A percentile compares a stretch with the other conserved stretches of the same genome.
phyloP scores from a whole-genome alignment of 176 grass and related monocot species.

The Miscanthus lutarioriparius region DNA sequence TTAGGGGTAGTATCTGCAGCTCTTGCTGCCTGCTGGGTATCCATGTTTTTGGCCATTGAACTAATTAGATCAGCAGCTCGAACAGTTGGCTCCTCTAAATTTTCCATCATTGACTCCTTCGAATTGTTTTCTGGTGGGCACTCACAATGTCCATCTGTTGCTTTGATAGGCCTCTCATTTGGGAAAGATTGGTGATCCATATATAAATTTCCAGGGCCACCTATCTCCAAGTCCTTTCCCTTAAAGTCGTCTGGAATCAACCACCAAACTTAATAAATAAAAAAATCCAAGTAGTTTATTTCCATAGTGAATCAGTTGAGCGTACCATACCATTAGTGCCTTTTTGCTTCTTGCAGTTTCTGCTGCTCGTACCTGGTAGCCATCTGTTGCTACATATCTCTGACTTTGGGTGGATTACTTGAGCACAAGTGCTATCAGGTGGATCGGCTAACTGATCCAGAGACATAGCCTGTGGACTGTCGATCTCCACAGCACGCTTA shows the following conservation, averaged over 20 bases:
- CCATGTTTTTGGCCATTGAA: conserved; percentile 55
- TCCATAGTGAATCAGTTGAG: conserved; percentile 13
- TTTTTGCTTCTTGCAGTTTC: conserved; percentile 52
- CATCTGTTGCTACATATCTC: conserved; percentile 55
- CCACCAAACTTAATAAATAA: neutral
- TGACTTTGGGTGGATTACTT: conserved; percentile 63
- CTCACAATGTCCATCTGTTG: conserved; percentile 33
- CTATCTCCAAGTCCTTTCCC: conserved; percentile 76
- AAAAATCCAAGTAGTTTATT: neutral
- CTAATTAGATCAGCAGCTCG: conserved; percentile 72
- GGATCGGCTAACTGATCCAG: conserved; percentile 61
- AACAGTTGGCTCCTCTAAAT: conserved; percentile 45
- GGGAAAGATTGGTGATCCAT: conserved; percentile 32
- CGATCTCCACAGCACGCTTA: conserved; percentile 71
- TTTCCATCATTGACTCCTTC: conserved; percentile 37
- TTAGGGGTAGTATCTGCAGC: conserved; percentile 35
- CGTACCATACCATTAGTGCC: conserved; percentile 53
- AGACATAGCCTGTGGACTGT: conserved; percentile 70
- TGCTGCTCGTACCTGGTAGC: conserved; percentile 40
- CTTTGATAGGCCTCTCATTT: conserved; percentile 36
- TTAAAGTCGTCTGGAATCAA: conserved; percentile 60
- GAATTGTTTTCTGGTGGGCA: conserved; percentile 30
- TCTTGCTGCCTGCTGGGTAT: conserved; percentile 40
- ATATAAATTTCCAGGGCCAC: conserved; percentile 45
- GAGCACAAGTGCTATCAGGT: conserved; percentile 76